Evolutionary conservation across 1,284 basidiomycete species (phyloP).

Genomic region (Trametes hirsuta): DNA sequence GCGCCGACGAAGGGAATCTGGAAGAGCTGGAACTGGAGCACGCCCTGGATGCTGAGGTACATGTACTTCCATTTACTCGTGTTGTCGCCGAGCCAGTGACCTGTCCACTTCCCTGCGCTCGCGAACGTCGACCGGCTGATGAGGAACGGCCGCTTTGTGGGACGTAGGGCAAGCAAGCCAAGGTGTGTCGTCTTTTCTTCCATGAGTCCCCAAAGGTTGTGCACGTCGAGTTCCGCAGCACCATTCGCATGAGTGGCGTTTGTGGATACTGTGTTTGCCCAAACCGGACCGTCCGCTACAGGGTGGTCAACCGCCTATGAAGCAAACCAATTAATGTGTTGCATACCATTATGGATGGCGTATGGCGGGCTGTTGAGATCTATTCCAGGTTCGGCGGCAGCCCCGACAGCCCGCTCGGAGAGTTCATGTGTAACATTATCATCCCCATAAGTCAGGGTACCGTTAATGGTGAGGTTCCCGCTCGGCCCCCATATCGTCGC

Average conservation of each 20-base stretch:
- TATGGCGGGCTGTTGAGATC: slow-evolving; percentile 66
- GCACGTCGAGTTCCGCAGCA: slow-evolving; percentile 59
- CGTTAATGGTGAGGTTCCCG: slow-evolving; percentile 77
- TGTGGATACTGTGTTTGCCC: slow-evolving; percentile 54
- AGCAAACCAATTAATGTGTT: too few relatives aligned
- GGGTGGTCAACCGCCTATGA: too few relatives aligned
- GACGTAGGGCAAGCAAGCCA: slow-evolving; percentile 52
- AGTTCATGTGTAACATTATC: slow-evolving; percentile 39
- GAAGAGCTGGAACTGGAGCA: slow-evolving; percentile 78
- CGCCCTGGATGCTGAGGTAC: slow-evolving; percentile 64
- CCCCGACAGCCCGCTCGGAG: slow-evolving; percentile 39
- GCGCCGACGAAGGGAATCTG: slow-evolving; percentile 82
- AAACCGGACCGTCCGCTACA: too few relatives aligned
- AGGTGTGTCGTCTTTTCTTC: slow-evolving; percentile 63
- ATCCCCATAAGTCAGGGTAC: slow-evolving; percentile 54
- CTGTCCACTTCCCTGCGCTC: slow-evolving; percentile 64
- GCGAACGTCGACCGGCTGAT: slow-evolving; percentile 71
- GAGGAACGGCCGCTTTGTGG: slow-evolving; percentile 64
- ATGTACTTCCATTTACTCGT: slow-evolving; percentile 70
- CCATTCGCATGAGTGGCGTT: slow-evolving; percentile 64
- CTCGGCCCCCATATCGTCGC: slow-evolving; percentile 63
- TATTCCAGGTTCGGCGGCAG: slow-evolving; percentile 46
- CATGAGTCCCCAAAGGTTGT: slow-evolving; percentile 71
- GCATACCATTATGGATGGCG: slow-evolving; percentile 68
- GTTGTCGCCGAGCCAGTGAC: slow-evolving; percentile 61